Base-by-base conservation (phyloP, 768 basidiomycete genomes). In the Tephrocybe rancida region DNA sequence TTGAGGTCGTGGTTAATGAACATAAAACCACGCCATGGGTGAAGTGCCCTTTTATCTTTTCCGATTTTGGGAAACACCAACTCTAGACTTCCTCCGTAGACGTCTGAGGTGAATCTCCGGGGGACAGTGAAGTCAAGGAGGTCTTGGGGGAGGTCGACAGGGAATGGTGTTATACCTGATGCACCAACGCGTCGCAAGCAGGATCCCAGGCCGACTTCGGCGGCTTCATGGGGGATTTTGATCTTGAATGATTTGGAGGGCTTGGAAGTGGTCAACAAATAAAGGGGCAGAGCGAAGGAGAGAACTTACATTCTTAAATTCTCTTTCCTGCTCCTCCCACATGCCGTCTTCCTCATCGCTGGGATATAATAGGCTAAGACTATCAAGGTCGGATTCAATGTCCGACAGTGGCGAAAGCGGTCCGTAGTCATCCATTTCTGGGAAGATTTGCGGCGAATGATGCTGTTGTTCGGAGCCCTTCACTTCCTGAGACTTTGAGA, bases 71-170 rank as follows among this genome's bases (percentile, higher is more conserved):
- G 72, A 27, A 58, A 64, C 2, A 67, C 67, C 5, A 57, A 56
- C 44, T 70, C 67, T 6, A 53, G 19, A 48, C 62, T 71, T 1
- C 75, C 74, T 11, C 73, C 75, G 46, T 70, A 77, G 5, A 16
- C 14, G 16, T 8, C 7, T 16, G 35, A 37, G 11, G 16, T 37
- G 16, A 37, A 3, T 48, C 16, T 21, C 11, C 32, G 9, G 11
- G 32, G 21, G 18, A 47, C 27, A 22, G 45, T 47, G 21, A 47
- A 47, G 22, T 47, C 45, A 29, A 45, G 29, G 3, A 47, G 41
- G 35, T 37, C 4, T 4, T 6, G 5, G 11, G 35, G 35, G 10
- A 16, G 16, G 13, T 32, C 30, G 13, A 32, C 30, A 32, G 30
- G 6, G 35, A 37, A 37, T 7, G 35, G 35, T 37, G 10, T 16